phyloP scores from a whole-genome alignment of 2,329 filamentous ascomycete species.

The Ilyonectria sp. region DNA sequence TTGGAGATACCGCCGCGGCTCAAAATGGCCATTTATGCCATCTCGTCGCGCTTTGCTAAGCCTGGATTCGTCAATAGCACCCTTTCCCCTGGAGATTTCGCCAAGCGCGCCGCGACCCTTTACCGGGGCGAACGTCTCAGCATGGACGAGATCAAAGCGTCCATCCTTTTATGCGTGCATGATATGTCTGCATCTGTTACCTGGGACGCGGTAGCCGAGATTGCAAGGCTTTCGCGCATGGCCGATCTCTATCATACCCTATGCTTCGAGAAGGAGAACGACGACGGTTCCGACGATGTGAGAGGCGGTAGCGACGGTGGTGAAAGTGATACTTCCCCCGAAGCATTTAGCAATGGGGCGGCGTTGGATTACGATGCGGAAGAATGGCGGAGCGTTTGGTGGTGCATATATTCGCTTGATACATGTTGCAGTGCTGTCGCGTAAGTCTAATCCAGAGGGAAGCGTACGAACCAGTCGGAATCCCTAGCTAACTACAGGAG shows the following conservation, averaged over 20 bases:
- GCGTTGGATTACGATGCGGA: background rate
- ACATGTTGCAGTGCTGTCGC: background rate
- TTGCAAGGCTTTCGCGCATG: background rate
- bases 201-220: background rate
- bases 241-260: background rate
- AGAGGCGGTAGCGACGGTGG: too few relatives aligned
- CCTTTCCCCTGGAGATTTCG: background rate
- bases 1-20: background rate
- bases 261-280: too few relatives aligned
- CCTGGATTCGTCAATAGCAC: background rate
- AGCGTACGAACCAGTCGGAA: background rate
- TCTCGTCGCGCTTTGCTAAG: background rate
- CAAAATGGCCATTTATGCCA: background rate
- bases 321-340: background rate
- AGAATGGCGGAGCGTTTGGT: conserved; percentile 6
- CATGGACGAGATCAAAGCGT: background rate
- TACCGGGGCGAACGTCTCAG: background rate
- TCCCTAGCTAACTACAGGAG: too few relatives aligned
- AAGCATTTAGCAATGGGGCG: too few relatives aligned
- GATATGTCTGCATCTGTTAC: background rate
- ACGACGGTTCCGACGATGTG: background rate
- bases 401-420: background rate
- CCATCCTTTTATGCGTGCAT: background rate
- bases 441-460: background rate
- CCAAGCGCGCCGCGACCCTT: background rate